phyloP scores from a whole-genome alignment of 352 stramenopile species.

The Plasmopara muralis region DNA sequence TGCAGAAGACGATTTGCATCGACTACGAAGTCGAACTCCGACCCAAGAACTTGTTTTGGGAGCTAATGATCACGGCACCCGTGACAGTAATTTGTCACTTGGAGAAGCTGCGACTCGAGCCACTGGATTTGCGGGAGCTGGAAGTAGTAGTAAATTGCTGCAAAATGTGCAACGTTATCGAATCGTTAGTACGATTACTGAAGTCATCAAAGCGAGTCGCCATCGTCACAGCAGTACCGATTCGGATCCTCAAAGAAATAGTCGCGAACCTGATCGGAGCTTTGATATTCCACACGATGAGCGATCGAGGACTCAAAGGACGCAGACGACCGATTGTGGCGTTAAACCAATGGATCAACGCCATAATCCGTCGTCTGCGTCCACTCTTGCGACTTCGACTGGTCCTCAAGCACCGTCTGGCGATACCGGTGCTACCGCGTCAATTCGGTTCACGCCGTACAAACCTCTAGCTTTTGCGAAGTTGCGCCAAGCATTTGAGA shows the following conservation, averaged over 20 bases:
- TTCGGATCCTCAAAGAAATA: constrained; percentile 12
- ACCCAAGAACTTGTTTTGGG: constrained; percentile 36
- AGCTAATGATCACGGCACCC: too few species aligned
- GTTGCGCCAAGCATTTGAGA: constrained; percentile 60
- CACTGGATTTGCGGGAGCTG: constrained; percentile 9
- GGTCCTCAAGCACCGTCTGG: neutral
- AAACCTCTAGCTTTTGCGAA: constrained; percentile 66
- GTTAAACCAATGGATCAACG: constrained; percentile 8
- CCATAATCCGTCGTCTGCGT: constrained; percentile 21
- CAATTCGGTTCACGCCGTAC: constrained; percentile 73
- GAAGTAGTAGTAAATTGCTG: constrained; percentile 13
- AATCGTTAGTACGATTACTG: constrained; percentile 24
- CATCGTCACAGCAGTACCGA: constrained; percentile 23
- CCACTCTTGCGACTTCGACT: constrained; percentile 16
- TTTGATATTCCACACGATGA: constrained; percentile 33
- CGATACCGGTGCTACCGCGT: constrained; percentile 9
- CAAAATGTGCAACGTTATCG: constrained; percentile 19
- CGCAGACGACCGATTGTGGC: neutral
- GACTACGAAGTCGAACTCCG: constrained; percentile 35
- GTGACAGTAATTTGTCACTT: constrained; percentile 1
- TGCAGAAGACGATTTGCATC: constrained; percentile 56
- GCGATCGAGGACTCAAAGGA: constrained; percentile 16
- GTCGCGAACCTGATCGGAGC: constrained; percentile 22
- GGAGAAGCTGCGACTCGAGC: constrained; percentile 24
- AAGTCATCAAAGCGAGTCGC: constrained; percentile 23